Conservation (phyloP, 768 basidiomycete species). For the Serendipita vermifera region DNA sequence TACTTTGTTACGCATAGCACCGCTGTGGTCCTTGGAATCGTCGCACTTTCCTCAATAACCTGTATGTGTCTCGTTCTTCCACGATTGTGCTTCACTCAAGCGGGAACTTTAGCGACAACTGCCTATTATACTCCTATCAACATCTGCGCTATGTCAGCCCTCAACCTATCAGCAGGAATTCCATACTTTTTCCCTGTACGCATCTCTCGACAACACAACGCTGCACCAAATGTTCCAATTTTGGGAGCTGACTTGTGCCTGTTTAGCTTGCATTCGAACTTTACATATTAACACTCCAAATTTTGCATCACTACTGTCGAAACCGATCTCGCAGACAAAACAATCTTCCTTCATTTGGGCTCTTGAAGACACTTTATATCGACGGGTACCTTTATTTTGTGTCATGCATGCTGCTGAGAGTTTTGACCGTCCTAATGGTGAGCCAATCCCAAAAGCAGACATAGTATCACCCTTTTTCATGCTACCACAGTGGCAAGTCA, state of each 20-base stretch:
- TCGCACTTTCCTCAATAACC: too few species aligned
- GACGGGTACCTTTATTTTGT: not conserved
- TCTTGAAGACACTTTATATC: not conserved
- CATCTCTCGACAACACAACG: too few species aligned
- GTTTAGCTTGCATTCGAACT: not conserved
- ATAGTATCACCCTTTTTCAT: too few species aligned
- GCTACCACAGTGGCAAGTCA: too few species aligned
- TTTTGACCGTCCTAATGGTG: not conserved
- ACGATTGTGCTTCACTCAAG: too few species aligned
- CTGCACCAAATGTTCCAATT: too few species aligned
- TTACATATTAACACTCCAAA: not conserved
- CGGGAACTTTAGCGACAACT: slow-evolving; percentile 1
- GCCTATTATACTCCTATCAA: not conserved
- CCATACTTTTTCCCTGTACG: too few species aligned
- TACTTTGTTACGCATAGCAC: too few species aligned
- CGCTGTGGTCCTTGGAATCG: too few species aligned
- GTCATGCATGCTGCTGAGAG: not conserved
- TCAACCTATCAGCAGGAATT: not conserved
- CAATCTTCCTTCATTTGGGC: not conserved
- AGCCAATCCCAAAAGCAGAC: too few species aligned
- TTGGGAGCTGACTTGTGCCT: not conserved
- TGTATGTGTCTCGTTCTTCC: too few species aligned
- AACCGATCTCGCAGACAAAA: not conserved
- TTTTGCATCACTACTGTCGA: not conserved
- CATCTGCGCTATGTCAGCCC: not conserved